A percentile compares a stretch with the other conserved stretches of the same genome.
These are phyloP conservation scores for Fusarium sp. DNA, from an alignment of 2,329 filamentous ascomycete species.

Conservation along the genomic window DNA sequence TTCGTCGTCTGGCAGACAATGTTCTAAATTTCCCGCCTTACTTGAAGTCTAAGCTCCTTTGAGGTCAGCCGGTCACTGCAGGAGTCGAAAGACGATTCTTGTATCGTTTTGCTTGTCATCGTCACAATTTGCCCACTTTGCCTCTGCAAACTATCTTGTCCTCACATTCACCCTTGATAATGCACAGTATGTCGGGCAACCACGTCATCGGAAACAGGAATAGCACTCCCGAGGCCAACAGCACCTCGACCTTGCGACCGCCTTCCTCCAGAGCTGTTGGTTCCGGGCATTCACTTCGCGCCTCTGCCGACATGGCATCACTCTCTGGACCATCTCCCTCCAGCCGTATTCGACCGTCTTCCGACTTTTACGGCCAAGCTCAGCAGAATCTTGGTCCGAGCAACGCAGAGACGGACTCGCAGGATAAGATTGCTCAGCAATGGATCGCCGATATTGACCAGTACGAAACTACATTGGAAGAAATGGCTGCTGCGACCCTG, in stretches of 20 bases:
- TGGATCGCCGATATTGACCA: slow-evolving; percentile 99
- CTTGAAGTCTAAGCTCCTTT: slow-evolving; percentile 68
- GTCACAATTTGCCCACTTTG: slow-evolving; percentile 35
- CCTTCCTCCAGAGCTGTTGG: slow-evolving; percentile 82
- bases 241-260: slow-evolving; percentile 83
- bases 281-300: slow-evolving; percentile 86
- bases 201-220: slow-evolving; percentile 86
- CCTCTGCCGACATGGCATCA: slow-evolving; percentile 94
- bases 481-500: slow-evolving; percentile 98
- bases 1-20: slow-evolving; percentile 49
- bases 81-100: slow-evolving; percentile 62
- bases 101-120: slow-evolving; percentile 37
- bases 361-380: slow-evolving; percentile 89
- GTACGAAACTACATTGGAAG: slow-evolving; percentile 97
- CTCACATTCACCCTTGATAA: slow-evolving; percentile 46
- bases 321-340: slow-evolving; percentile 75
- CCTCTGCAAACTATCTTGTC: slow-evolving; percentile 18
- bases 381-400: slow-evolving; percentile 75
- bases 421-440: slow-evolving; percentile 95
- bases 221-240: slow-evolving; percentile 93
- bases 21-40: slow-evolving; percentile 48
- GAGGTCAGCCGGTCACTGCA: slow-evolving; percentile 87
- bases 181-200: slow-evolving; percentile 75
- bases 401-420: slow-evolving; percentile 78
- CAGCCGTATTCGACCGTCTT: slow-evolving; percentile 89